Conservation (phyloP, 2,329 filamentous ascomycete species). For the Myriosclerotinia duriaeana region DNA sequence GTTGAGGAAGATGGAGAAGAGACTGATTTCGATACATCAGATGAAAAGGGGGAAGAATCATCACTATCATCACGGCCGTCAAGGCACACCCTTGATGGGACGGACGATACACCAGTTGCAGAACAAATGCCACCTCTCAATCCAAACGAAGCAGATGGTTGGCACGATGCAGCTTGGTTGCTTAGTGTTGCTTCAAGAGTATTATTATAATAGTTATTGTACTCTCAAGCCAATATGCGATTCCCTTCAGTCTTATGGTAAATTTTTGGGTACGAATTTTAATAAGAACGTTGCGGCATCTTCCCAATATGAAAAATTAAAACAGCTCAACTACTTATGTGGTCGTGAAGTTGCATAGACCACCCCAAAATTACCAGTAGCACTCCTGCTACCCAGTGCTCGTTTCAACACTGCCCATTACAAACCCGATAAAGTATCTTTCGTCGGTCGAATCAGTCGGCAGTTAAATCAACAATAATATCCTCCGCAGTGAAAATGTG, state of each 20-base stretch:
- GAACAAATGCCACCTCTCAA: conserved; percentile 51
- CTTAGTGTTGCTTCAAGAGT: conserved; percentile 55
- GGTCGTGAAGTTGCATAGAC: neutral
- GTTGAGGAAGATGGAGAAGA: conserved; percentile 61
- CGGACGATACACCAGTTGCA: conserved; percentile 42
- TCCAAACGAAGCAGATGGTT: conserved; percentile 57
- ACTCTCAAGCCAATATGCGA: neutral
- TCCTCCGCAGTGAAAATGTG: conserved; percentile 20
- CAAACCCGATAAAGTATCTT: neutral
- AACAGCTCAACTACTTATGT: conserved; percentile 2
- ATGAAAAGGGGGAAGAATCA: conserved; percentile 42
- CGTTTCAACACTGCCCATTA: neutral
- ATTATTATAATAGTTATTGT: neutral
- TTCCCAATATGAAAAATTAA: conserved; percentile 4
- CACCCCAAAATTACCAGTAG: neutral
- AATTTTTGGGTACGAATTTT: conserved; percentile 16
- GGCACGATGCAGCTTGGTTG: conserved; percentile 68
- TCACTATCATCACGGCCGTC: conserved; percentile 34
- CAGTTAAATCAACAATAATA: conserved; percentile 19
- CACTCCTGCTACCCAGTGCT: neutral
- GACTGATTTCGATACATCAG: conserved; percentile 44
- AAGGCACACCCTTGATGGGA: conserved; percentile 27
- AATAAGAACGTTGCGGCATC: conserved; percentile 11
- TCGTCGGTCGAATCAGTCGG: neutral
- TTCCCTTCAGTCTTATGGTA: conserved; percentile 6